These are phyloP conservation scores for Ophiostoma piceae DNA, from an alignment of 2,329 filamentous ascomycete species.

Conservation along the genomic window DNA sequence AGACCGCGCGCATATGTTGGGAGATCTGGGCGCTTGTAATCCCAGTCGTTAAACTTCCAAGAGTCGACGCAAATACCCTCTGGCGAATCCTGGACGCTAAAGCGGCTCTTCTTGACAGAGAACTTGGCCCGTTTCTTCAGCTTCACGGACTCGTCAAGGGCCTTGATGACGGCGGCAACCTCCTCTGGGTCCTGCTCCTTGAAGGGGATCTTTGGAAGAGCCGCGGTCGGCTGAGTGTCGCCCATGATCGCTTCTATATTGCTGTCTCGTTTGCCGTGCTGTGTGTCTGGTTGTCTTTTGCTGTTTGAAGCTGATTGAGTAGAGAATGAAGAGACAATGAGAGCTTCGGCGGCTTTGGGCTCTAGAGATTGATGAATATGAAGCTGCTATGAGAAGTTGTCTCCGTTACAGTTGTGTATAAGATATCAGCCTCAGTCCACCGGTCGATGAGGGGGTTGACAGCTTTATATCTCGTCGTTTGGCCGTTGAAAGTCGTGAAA, in stretches of 20 bases:
- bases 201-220: constrained; percentile 49
- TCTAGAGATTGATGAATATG: neutral
- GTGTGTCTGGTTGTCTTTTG: neutral
- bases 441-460: neutral
- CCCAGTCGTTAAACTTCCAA: constrained; percentile 91
- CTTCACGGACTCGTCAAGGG: constrained; percentile 55
- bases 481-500: neutral
- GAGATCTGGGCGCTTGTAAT: constrained; percentile 82
- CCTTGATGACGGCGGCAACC: constrained; percentile 59
- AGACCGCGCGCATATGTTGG: constrained; percentile 91
- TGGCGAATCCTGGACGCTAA: constrained; percentile 57
- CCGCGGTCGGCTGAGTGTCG: neutral
- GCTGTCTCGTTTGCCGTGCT: neutral
- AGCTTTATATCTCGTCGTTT: neutral
- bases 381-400: neutral
- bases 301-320: neutral
- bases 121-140: constrained; percentile 55
- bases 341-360: neutral
- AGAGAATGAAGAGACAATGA: neutral
- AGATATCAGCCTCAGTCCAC: neutral
- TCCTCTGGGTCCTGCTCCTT: constrained; percentile 63
- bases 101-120: constrained; percentile 76
- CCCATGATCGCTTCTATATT: neutral
- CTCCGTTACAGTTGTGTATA: neutral
- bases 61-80: constrained; percentile 70